Evolutionary conservation across 768 basidiomycete genomes (phyloP), one percentile per base, ranked within the genome.

Genomic region (Boletus sensibilis): DNA sequence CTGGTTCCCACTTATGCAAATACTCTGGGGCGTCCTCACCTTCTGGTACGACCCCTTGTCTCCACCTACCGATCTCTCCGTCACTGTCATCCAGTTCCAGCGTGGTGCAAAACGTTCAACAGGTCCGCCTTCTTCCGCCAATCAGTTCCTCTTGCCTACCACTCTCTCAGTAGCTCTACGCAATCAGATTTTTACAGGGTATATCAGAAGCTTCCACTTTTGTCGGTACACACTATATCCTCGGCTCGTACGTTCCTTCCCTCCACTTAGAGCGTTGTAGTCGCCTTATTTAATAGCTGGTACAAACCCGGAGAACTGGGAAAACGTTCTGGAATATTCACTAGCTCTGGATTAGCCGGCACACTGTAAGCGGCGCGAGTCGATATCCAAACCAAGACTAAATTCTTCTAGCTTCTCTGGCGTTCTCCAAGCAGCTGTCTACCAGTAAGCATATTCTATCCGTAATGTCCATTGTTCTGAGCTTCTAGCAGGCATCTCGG

Each of bases 181-280:
- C 76, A 29, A 86, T 90, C 57, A 79, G 87, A 10, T 89, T 90
- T 66, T 79, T 89, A 52, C 87, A 88, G 69, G 89, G 85, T 23
- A 75, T 88, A 54, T 81, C 83, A 8, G 88, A 90, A 69, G 81
- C 87, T 0, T 88, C 87, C 9, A 90, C 87, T 2, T 91, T 90
- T 67, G 86, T 86, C 27, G 88, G 88, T 35, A 84, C 85, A 16
- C 86, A 87, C 60, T 87, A 86, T 63, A 75, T 88, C 59, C 81
- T 89, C 18, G 86, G 88, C 59, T 84, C 84, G 86, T 87, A 63
- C 55, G 84, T 78, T 2, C 21, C 43, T 5, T 45, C 12, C 20
- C 23, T 56, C 45, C 48, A 21, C 35, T 31, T 20, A 0, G 27
- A 21, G 20, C n/a, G 42, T 21, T 8, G 14, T 54, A 31, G 46